phyloP scores from a whole-genome alignment of 192 early-diverging fungal species.

The Pilaira anomala region DNA sequence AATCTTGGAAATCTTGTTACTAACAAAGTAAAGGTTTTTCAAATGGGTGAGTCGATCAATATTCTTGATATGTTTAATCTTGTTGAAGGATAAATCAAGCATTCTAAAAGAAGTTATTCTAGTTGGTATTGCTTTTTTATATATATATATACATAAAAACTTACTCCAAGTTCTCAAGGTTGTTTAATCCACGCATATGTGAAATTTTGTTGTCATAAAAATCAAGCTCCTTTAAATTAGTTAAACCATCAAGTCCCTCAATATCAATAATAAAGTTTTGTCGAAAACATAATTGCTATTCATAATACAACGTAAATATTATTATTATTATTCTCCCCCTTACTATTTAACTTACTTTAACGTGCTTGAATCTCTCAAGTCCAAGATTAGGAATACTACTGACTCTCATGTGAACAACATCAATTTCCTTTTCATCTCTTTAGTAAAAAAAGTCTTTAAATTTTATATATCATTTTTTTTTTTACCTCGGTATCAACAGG shows the following conservation, averaged over 20 bases:
- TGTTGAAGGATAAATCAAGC: slow-evolving; percentile 96
- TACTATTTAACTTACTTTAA: slow-evolving; percentile 51
- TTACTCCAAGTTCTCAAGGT: slow-evolving; percentile 60
- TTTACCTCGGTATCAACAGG: slow-evolving; percentile 48
- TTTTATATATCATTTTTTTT: background rate
- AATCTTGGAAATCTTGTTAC: slow-evolving; percentile 88
- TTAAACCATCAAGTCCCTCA: slow-evolving; percentile 49
- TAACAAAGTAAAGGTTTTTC: slow-evolving; percentile 83
- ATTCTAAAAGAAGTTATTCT: slow-evolving; percentile 16
- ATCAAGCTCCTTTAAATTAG: slow-evolving; percentile 76
- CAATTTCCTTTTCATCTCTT: slow-evolving; percentile 53
- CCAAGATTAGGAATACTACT: slow-evolving; percentile 48
- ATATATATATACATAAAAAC: slow-evolving; percentile 1
- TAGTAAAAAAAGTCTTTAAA: background rate
- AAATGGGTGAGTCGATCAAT: slow-evolving; percentile 60
- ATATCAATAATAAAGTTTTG: slow-evolving; percentile 85
- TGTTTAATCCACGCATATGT: slow-evolving; percentile 63
- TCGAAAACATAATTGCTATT: slow-evolving; percentile 70
- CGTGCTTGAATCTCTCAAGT: slow-evolving; percentile 58
- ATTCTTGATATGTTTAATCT: slow-evolving; percentile 77
- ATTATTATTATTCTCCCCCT: background rate
- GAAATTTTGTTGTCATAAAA: slow-evolving; percentile 94
- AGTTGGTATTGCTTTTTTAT: background rate
- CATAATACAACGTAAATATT: background rate
- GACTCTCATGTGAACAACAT: slow-evolving; percentile 65